phyloP scores from a whole-genome alignment of 257 asterid species.

The Pogostemon cablin region DNA sequence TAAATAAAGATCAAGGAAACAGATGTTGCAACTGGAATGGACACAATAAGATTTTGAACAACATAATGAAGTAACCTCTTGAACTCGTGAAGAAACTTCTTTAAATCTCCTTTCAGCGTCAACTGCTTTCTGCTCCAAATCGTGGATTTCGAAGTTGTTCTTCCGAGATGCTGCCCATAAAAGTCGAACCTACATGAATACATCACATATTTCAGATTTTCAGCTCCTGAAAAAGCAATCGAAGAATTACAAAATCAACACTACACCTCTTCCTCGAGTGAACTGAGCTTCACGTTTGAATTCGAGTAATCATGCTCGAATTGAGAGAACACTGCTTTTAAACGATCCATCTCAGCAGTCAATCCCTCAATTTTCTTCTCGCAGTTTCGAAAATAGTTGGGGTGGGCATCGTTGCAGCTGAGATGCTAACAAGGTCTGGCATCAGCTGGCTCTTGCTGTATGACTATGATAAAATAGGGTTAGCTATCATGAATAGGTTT shows the following conservation, averaged over 20 bases:
- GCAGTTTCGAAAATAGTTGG: slow-evolving; percentile 40
- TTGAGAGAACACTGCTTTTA: slow-evolving; percentile 39
- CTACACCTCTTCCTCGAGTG: slow-evolving; percentile 71
- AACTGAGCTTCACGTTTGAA: slow-evolving; percentile 39
- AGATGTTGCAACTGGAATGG: background rate
- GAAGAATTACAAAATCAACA: slow-evolving; percentile 3
- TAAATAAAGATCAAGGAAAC: background rate
- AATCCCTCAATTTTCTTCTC: slow-evolving; percentile 61
- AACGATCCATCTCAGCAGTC: slow-evolving; percentile 45
- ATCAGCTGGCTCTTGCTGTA: too few species aligned
- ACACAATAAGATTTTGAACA: background rate
- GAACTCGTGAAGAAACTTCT: slow-evolving; percentile 47
- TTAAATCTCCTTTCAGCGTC: slow-evolving; percentile 64
- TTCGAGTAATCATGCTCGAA: slow-evolving; percentile 42
- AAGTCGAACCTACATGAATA: slow-evolving; percentile 57
- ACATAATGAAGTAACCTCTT: slow-evolving; percentile 46
- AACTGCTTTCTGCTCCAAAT: slow-evolving; percentile 52
- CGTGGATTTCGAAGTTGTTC: slow-evolving; percentile 68
- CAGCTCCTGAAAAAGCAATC: slow-evolving; percentile 9
- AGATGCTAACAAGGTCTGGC: too few species aligned
- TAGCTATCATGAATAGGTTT: too few species aligned
- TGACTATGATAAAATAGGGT: too few species aligned
- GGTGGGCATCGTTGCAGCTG: too few species aligned
- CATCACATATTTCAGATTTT: slow-evolving; percentile 24
- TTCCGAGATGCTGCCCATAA: slow-evolving; percentile 73